These are phyloP conservation scores for barley (Hordeum vulgare) DNA, from an alignment of 176 grass and related monocot species.

Conservation along the genomic window MorexV3_pseudomolecules_assembly NC_058522.1:444497889-444498388, in stretches of 20 bases:
- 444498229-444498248: constrained; percentile 60
- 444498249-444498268: constrained; percentile 59
- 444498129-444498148: constrained; percentile 82
- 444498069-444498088: constrained; percentile 36
- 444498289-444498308: constrained; percentile 50
- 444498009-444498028: neutral
- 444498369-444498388: neutral
- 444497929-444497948: constrained; percentile 75
- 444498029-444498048: neutral
- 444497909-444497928: constrained; percentile 52
- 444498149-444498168: constrained; percentile 43
- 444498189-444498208: neutral
- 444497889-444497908: constrained; percentile 18
- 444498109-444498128: constrained; percentile 20
- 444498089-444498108: constrained; percentile 33
- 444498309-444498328: constrained; percentile 64
- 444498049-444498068: neutral
- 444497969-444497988: constrained; percentile 35
- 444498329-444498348: neutral
- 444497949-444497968: constrained; percentile 42
- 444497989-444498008: constrained; percentile 42
- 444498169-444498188: neutral
- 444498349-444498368: constrained; percentile 10
- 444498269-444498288: constrained; percentile 63
- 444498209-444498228: neutral